phyloP scores from a whole-genome alignment of 768 basidiomycete species.

The Leucosporidium creatinivorum region DNA sequence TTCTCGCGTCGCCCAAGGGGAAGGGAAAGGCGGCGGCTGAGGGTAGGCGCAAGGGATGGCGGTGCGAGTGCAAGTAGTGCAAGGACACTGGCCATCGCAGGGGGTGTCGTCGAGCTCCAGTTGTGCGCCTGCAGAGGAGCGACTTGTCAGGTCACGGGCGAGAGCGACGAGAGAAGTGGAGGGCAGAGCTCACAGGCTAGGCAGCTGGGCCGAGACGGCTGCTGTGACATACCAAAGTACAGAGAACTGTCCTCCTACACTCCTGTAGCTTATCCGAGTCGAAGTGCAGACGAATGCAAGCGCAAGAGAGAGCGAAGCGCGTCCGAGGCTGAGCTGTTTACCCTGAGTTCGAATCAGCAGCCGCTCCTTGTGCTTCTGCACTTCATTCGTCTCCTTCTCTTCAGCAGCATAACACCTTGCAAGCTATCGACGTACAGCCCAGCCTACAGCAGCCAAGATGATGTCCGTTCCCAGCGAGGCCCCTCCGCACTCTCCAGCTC shows the following conservation, averaged over 20 bases:
- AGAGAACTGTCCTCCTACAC: too few species aligned
- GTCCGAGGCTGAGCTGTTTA: too few species aligned
- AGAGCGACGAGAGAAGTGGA: not conserved
- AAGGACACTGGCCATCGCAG: conserved; percentile 8
- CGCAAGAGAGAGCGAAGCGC: too few species aligned
- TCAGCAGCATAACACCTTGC: not conserved
- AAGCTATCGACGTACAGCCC: not conserved
- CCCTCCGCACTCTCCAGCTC: not conserved
- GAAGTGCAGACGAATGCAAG: too few species aligned
- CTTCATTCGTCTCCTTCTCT: not conserved
- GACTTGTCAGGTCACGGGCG: not conserved
- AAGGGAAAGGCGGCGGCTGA: not conserved
- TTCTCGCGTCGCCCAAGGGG: conserved; percentile 5
- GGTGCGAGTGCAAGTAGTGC: not conserved
- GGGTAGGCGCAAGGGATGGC: not conserved
- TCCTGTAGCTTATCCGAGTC: too few species aligned
- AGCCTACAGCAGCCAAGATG: not conserved
- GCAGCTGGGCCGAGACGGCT: not conserved
- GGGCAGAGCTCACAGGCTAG: not conserved
- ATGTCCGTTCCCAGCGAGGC: not conserved
- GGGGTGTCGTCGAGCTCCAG: not conserved
- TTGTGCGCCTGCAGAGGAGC: not conserved
- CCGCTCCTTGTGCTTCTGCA: not conserved
- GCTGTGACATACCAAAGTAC: too few species aligned
- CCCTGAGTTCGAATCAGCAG: not conserved